These are phyloP conservation scores for Pleurozium schreberi DNA, from an alignment of 225 moss, liverwort and hornwort species.

Conservation along the genomic window DNA sequence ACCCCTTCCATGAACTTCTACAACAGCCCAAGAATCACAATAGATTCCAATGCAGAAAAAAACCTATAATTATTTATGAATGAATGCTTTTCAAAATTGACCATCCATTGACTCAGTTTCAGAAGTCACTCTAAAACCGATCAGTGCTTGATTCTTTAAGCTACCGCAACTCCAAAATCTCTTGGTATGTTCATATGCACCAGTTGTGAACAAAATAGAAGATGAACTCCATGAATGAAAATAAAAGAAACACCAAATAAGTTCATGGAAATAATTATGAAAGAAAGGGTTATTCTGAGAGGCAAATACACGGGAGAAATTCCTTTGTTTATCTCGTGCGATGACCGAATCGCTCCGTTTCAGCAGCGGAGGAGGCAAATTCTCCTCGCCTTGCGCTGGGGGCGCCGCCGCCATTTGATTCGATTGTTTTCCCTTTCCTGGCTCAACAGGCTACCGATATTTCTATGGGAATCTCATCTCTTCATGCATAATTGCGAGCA, in stretches of 20 bases:
- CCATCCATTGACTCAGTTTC: not conserved
- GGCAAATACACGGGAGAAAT: slow-evolving; percentile 8
- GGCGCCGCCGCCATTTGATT: slow-evolving; percentile 14
- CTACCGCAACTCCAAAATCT: not conserved
- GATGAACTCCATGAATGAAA: not conserved
- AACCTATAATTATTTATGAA: too few species aligned
- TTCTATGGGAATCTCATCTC: not conserved
- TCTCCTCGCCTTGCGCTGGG: not conserved
- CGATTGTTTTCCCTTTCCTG: not conserved
- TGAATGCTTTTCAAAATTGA: not conserved
- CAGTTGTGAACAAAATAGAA: not conserved
- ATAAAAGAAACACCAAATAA: too few species aligned
- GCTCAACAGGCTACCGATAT: not conserved
- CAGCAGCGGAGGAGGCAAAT: not conserved
- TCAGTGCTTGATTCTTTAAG: not conserved
- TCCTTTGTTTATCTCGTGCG: slow-evolving; percentile 11
- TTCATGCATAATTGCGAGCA: not conserved
- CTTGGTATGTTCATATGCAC: not conserved
- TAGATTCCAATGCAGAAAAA: not conserved
- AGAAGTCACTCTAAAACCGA: not conserved
- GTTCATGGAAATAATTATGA: not conserved
- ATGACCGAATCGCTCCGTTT: slow-evolving; percentile 31
- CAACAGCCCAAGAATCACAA: not conserved
- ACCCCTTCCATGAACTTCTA: not conserved
- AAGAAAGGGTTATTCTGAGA: not conserved